Percentiles rank a stretch among this genome's conserved stretches.
Conservation (phyloP, 257 asterid genomes). For the Anisodus tanguticus region DNA sequence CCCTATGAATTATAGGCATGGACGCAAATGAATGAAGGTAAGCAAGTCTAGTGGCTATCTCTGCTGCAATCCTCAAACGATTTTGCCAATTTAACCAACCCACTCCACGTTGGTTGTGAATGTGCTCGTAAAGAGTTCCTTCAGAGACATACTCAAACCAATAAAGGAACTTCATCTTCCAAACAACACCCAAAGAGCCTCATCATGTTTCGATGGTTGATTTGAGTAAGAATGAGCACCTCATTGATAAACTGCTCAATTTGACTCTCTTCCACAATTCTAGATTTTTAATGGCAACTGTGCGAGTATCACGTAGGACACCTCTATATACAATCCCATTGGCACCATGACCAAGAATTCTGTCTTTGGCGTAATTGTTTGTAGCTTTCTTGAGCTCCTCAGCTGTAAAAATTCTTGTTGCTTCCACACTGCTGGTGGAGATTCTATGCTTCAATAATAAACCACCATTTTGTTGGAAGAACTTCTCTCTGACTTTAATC, state of each 20-base stretch:
- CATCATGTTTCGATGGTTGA: background rate
- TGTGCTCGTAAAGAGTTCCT: slow-evolving; percentile 6
- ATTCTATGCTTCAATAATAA: background rate
- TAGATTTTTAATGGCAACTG: slow-evolving; percentile 13
- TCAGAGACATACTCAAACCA: slow-evolving; percentile 2
- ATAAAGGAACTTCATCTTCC: slow-evolving; percentile 19
- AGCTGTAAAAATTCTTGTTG: background rate
- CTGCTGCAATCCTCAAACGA: background rate
- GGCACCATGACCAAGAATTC: slow-evolving; percentile 20
- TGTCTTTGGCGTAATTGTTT: slow-evolving; percentile 2
- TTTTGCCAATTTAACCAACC: slow-evolving; percentile 1
- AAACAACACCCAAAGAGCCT: background rate
- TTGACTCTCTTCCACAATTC: background rate
- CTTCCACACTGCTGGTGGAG: background rate
- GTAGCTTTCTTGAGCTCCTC: background rate
- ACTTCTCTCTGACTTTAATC: background rate
- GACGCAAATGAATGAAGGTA: slow-evolving; percentile 10
- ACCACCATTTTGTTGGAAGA: background rate
- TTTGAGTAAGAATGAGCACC: background rate
- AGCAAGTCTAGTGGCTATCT: slow-evolving; percentile 13
- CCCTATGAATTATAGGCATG: slow-evolving; percentile 19
- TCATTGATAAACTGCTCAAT: background rate
- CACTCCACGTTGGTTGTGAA: background rate
- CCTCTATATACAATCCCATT: slow-evolving; percentile 22
- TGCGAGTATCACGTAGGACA: background rate